Evolutionary conservation across 148 eudicot species (phyloP).

Genomic region (Vaccinium darrowii): DNA sequence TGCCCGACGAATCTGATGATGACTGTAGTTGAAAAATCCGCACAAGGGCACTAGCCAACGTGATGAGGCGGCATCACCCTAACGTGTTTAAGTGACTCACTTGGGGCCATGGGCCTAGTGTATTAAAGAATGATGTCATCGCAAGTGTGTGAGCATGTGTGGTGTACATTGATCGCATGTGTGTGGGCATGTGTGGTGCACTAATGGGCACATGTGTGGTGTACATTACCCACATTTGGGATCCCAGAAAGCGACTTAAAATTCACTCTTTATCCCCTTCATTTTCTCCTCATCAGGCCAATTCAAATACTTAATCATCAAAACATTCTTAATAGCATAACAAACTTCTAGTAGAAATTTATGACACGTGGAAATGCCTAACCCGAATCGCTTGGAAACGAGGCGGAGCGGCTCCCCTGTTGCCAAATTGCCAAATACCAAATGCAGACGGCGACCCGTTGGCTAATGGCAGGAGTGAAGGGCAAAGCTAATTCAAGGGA

Average conservation of each 20-base stretch:
- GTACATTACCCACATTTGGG: slow-evolving; percentile 54
- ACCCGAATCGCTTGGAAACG: slow-evolving; percentile 65
- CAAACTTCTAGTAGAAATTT: slow-evolving; percentile 61
- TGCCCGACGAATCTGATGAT: too few species aligned
- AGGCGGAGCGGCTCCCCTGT: slow-evolving; percentile 72
- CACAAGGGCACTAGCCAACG: too few species aligned
- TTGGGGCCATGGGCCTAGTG: too few species aligned
- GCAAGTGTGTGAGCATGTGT: too few species aligned
- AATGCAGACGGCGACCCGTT: slow-evolving; percentile 52
- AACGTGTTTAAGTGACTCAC: too few species aligned
- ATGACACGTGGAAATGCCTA: slow-evolving; percentile 77
- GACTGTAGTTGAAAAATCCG: too few species aligned
- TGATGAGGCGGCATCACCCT: too few species aligned
- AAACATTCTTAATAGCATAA: slow-evolving; percentile 41
- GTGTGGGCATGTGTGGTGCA: too few species aligned
- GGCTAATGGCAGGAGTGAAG: slow-evolving; percentile 33
- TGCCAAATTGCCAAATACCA: slow-evolving; percentile 75
- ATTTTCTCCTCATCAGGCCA: slow-evolving; percentile 56
- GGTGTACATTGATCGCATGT: too few species aligned
- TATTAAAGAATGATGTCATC: too few species aligned
- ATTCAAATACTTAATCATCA: slow-evolving; percentile 55
- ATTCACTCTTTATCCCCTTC: slow-evolving; percentile 26
- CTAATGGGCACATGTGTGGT: slow-evolving; percentile 76
- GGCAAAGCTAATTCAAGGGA: too few species aligned
- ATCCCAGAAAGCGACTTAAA: slow-evolving; percentile 50